Evolutionary conservation across 495 filamentous ascomycete species (phyloP).

Genomic region (Neurospora sp.): DNA sequence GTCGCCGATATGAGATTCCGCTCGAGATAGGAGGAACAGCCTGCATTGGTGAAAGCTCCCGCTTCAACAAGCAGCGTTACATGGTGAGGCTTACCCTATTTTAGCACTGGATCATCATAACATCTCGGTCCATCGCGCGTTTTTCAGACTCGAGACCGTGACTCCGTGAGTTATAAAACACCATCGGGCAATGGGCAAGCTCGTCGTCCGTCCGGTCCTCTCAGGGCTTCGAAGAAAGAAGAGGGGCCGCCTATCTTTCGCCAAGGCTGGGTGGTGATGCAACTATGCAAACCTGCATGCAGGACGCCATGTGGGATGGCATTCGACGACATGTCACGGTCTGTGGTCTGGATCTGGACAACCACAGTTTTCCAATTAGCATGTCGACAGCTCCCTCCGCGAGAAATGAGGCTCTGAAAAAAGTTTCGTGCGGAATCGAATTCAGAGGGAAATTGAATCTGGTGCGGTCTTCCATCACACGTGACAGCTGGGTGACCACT

Average conservation of each 20-base stretch:
- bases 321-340: background rate
- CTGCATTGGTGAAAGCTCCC: background rate
- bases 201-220: background rate
- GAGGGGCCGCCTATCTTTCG: background rate
- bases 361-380: background rate
- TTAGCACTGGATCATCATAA: background rate
- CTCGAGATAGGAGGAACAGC: background rate
- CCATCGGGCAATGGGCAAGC: background rate
- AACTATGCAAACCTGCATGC: background rate
- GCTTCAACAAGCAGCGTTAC: background rate
- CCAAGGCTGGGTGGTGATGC: background rate
- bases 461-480: background rate
- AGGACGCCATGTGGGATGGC: background rate
- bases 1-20: background rate
- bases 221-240: background rate
- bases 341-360: background rate
- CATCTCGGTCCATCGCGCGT: background rate
- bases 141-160: background rate
- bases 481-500: background rate
- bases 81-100: background rate
- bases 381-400: background rate
- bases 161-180: background rate
- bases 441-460: background rate
- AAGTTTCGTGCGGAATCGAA: background rate
- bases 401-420: background rate